These are phyloP conservation scores for Dictyostelium intermedium DNA, from an alignment of 78 protist genomes.

Conservation along the genomic window DNA sequence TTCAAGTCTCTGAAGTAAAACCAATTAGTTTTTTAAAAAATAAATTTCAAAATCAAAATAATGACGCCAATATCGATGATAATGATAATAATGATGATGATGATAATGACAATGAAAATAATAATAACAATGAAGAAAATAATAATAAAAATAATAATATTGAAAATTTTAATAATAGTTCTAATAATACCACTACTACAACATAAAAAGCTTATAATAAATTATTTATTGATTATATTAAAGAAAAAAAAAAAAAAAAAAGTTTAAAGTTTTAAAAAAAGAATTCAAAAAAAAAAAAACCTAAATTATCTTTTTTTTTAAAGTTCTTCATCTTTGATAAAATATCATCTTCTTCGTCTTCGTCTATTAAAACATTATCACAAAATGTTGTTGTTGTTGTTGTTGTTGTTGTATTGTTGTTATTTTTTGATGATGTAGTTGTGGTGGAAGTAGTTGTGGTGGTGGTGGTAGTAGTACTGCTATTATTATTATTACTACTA, in stretches of 20 bases:
- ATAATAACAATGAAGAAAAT: background rate
- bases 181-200: background rate
- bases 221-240: background rate
- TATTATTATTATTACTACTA: background rate
- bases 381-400: background rate
- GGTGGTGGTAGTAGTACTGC: background rate
- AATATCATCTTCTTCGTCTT: slow-evolving; percentile 15
- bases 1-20: slow-evolving; percentile 53
- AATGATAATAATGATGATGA: background rate
- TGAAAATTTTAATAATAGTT: background rate
- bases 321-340: background rate
- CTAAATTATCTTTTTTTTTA: background rate
- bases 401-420: background rate
- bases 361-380: background rate
- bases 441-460: background rate
- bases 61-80: too few species aligned
- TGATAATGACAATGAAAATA: background rate
- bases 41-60: background rate
- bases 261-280: too few species aligned
- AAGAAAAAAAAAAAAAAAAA: background rate
- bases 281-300: background rate
- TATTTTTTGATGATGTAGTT: background rate
- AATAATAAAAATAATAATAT: background rate
- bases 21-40: slow-evolving; percentile 38
- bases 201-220: background rate